Conservation (phyloP, 1,139 yeast genomes). For the Candida glucosophila region DNA sequence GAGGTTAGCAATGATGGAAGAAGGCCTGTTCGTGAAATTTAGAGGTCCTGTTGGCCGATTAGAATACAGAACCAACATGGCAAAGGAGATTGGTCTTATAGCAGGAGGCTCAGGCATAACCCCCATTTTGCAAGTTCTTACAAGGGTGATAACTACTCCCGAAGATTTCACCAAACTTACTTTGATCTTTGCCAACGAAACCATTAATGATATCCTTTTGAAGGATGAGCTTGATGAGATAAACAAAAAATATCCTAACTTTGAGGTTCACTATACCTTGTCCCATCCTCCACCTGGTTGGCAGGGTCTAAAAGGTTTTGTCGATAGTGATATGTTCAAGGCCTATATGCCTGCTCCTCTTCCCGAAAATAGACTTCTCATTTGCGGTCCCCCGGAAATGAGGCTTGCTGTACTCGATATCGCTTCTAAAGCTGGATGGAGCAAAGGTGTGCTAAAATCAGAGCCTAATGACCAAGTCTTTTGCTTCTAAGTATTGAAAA, state of each 20-base stretch:
- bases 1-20: conserved; percentile 50
- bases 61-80: conserved; percentile 50
- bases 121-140: conserved; percentile 63
- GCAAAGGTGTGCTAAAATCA: conserved; percentile 39
- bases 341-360: conserved; percentile 42
- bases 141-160: conserved; percentile 57
- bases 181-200: conserved; percentile 61
- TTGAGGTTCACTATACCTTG: conserved; percentile 37
- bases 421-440: conserved; percentile 58
- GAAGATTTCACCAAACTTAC: conserved; percentile 53
- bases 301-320: conserved; percentile 52
- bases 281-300: conserved; percentile 32
- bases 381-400: conserved; percentile 77
- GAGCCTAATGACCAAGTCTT: conserved; percentile 60
- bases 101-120: conserved; percentile 87
- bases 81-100: conserved; percentile 53
- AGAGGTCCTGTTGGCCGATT: conserved; percentile 76
- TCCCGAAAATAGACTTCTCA: conserved; percentile 44
- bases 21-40: conserved; percentile 61
- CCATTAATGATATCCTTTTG: conserved; percentile 63
- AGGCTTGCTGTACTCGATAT: conserved; percentile 41
- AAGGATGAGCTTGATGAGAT: conserved; percentile 65
- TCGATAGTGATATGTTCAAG: conserved; percentile 48
- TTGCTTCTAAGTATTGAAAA: conserved; percentile 49
- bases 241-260: conserved; percentile 50